Conservation (phyloP, 139 green algal genomes). For the Auxenochlorella pyrenoidosa region DNA sequence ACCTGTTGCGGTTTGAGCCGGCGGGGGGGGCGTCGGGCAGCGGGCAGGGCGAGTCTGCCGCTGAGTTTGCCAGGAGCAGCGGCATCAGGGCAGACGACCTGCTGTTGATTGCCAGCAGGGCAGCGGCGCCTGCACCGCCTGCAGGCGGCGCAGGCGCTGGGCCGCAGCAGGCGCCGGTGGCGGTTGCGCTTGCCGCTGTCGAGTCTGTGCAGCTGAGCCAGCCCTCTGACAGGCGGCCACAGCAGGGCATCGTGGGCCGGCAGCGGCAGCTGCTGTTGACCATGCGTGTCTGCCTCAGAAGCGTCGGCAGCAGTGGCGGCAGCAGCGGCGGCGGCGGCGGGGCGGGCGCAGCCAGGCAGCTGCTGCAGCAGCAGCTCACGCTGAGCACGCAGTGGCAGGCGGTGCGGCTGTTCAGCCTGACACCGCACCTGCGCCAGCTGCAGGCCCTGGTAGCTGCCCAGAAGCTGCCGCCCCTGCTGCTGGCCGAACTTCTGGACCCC, state of each 20-base stretch:
- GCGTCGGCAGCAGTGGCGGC: background rate
- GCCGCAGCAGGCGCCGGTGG: background rate
- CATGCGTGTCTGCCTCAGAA: background rate
- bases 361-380: constrained; percentile 13
- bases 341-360: too few relatives aligned
- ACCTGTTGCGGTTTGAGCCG: constrained; percentile 26
- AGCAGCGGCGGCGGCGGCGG: too few relatives aligned
- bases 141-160: background rate
- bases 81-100: constrained; percentile 24
- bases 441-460: constrained; percentile 35
- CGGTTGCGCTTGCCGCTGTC: constrained; percentile 1
- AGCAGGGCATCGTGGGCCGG: background rate
- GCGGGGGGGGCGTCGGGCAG: background rate
- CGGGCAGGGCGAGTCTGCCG: background rate
- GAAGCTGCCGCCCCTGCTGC: constrained; percentile 29
- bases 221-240: constrained; percentile 11
- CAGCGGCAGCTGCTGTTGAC: constrained; percentile 16
- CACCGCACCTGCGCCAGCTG: constrained; percentile 75
- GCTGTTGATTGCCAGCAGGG: constrained; percentile 11
- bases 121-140: background rate
- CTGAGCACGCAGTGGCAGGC: constrained; percentile 42
- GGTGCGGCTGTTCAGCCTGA: constrained; percentile 57
- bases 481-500: constrained; percentile 21
- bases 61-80: background rate
- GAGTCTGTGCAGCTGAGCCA: constrained; percentile 12